Conservation (phyloP, 805 yeast genomes). For the Lipomyces yamanashiensis region DNA sequence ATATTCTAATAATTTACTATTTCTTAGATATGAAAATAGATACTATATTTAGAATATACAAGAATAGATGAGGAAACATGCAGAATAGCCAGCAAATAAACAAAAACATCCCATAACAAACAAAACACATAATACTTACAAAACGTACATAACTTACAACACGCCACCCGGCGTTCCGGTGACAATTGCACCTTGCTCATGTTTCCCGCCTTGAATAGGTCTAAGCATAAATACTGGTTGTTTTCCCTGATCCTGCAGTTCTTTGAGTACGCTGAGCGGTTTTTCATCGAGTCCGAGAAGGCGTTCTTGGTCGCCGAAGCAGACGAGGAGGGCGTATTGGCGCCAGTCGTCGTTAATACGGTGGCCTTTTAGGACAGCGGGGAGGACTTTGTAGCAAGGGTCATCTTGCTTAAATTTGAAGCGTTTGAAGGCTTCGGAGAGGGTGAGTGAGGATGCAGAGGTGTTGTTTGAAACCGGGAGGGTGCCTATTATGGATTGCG, state of each 20-base stretch:
- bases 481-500: conserved; percentile 3
- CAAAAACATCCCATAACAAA: background rate
- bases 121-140: background rate
- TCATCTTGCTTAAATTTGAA: conserved; percentile 86
- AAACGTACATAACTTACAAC: conserved; percentile 12
- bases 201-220: conserved; percentile 62
- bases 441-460: conserved; percentile 23
- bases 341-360: conserved; percentile 81
- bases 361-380: conserved; percentile 86
- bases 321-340: conserved; percentile 83
- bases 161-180: conserved; percentile 39
- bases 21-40: background rate
- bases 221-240: conserved; percentile 93
- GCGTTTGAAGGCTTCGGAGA: conserved; percentile 75
- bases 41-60: too few species aligned
- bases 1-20: conserved; percentile 10
- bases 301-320: conserved; percentile 89
- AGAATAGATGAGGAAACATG: background rate
- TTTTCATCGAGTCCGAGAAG: conserved; percentile 81
- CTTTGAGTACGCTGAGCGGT: conserved; percentile 85
- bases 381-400: conserved; percentile 84
- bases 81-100: background rate
- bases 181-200: conserved; percentile 38
- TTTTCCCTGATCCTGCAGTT: conserved; percentile 79
- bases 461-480: conserved; percentile 7